Conservation (phyloP, 2,329 filamentous ascomycete species). For the Arachnopeziza araneosa region DNA sequence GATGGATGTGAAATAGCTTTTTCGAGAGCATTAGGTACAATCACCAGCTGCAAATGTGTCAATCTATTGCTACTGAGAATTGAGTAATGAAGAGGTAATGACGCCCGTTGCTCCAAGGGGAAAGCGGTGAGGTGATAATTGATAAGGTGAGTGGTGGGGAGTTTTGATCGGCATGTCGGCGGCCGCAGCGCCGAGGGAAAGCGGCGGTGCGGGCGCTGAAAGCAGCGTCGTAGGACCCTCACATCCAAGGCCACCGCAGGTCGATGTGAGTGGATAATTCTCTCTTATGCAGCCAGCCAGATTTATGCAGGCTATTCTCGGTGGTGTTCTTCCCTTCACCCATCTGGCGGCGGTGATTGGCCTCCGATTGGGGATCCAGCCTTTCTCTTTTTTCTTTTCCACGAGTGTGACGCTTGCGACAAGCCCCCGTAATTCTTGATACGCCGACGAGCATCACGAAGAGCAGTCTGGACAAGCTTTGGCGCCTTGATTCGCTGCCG, state of each 20-base stretch:
- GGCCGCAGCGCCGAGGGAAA: neutral
- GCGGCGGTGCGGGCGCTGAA: neutral
- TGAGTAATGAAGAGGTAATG: slow-evolving; percentile 20
- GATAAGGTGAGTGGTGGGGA: slow-evolving; percentile 4
- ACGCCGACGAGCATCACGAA: neutral
- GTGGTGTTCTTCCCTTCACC: neutral
- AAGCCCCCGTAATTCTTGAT: neutral
- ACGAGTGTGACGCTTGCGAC: neutral
- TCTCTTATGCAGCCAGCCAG: neutral
- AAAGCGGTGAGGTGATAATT: slow-evolving; percentile 2
- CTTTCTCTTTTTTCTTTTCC: neutral
- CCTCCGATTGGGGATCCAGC: neutral
- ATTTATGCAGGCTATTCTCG: neutral
- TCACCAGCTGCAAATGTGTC: neutral
- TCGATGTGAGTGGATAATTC: neutral
- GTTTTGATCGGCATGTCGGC: slow-evolving; percentile 9
- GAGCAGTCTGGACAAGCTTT: neutral
- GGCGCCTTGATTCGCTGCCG: neutral
- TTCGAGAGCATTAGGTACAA: neutral
- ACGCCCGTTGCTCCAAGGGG: slow-evolving; percentile 4
- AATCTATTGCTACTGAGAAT: slow-evolving; percentile 9
- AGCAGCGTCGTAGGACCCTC: neutral
- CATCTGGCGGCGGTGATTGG: neutral
- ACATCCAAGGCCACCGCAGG: neutral
- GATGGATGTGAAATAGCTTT: neutral